A percentile compares a stretch with the other conserved stretches of the same genome.
Evolutionary conservation across 768 basidiomycete species (phyloP).

Genomic region (Trametes cingulata): DNA sequence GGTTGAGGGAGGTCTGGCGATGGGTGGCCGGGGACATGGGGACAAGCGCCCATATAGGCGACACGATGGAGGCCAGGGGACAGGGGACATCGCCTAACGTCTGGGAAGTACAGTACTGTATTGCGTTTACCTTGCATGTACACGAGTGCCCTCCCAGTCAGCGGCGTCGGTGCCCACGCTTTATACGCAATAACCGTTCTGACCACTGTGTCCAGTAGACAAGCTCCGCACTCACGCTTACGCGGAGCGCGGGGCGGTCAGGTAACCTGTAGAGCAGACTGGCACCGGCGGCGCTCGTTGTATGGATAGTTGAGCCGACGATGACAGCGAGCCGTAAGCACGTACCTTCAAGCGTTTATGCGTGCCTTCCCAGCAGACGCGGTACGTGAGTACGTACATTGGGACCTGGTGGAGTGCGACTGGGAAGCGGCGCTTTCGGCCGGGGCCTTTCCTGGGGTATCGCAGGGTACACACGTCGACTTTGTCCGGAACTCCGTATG

Average conservation of each 20-base stretch:
- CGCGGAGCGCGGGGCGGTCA: constrained; percentile 1
- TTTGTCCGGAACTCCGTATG: constrained; percentile 5
- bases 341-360: not conserved
- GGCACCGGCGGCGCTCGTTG: not conserved
- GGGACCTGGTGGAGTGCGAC: no score
- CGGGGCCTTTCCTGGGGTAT: not conserved
- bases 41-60: no score
- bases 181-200: not conserved
- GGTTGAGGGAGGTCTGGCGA: no score
- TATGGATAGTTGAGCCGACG: no score
- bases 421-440: constrained; percentile 1
- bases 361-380: not conserved
- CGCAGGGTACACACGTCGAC: not conserved
- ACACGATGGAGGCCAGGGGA: no score
- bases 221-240: constrained; percentile 4
- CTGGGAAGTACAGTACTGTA: no score
- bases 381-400: not conserved
- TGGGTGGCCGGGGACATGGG: no score
- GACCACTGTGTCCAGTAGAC: not conserved
- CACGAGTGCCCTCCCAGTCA: not conserved
- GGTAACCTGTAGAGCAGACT: not conserved
- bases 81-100: no score
- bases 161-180: not conserved
- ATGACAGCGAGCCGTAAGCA: no score
- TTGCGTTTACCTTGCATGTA: no score